Base-by-base conservation (phyloP, 202 grass and related monocot species). In the Elaeis oleifera region DNA sequence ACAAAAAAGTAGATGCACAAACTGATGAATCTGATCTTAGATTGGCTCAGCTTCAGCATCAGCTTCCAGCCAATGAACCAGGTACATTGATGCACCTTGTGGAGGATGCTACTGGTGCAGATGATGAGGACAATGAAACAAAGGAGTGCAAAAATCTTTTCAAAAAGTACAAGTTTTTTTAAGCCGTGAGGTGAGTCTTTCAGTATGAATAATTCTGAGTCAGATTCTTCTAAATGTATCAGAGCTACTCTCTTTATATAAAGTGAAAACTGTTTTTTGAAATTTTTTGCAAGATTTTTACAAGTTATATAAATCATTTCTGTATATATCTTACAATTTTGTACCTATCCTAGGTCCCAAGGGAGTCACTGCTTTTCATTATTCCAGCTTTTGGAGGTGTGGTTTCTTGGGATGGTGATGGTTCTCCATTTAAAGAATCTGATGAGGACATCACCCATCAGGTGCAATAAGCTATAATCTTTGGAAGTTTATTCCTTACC, bases 361-460 rank as follows among this genome's bases (percentile, higher is more conserved):
- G 88, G 71, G 94, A 99, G 68, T 84, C 94, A 25, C 76, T 99
- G 5, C 77, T 99, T 67, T 92, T 97, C 66, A 84, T 89, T 54
- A 92, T 99, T 71, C 82, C 85, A 11, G 85, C 94, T 82, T 99
- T 99, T 74, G 94, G 94, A 51, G 94, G 94, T 67, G 72, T 77
- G 28, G 85, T 92, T 61, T 99, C 94, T 8, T 99, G 94, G 94
- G 94, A 99, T 59, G 94, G 94, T 48, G 82, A 92, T 75, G 82
- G 85, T 21, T 78, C 82, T 76, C 94, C 94, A 29, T 92, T 89
- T 80, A 78, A 80, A 50, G 94, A 89, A 76, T 20, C 78, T 61
- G 78, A 92, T 74, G 55, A 89, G 61, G 69, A 63, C 15, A 92
- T 99, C 61, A 86, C 88, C 61, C 84, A 99, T 72, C 94, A 99